phyloP scores from a whole-genome alignment of 495 filamentous ascomycete genomes.

The Viridothelium virens region DNA sequence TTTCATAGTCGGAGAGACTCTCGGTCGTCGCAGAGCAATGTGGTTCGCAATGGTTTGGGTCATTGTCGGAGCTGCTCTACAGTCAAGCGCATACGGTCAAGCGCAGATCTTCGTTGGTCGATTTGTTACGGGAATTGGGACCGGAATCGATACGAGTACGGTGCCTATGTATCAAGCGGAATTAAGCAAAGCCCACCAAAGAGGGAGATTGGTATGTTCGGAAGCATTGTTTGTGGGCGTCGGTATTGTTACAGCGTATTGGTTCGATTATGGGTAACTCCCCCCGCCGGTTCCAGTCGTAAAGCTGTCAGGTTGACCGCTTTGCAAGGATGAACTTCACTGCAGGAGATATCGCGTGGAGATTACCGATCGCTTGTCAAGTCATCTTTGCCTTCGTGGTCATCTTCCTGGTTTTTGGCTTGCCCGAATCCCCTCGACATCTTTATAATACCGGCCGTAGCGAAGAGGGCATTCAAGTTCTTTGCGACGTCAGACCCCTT shows the following conservation, averaged over 20 bases:
- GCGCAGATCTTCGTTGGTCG: constrained; percentile 28
- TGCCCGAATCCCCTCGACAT: constrained; percentile 32
- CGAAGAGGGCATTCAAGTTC: constrained; percentile 42
- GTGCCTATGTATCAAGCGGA: constrained; percentile 34
- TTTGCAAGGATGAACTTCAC: constrained; percentile 25
- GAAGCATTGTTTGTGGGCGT: constrained; percentile 34
- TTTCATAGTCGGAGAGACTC: constrained; percentile 29
- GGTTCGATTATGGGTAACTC: constrained; percentile 21
- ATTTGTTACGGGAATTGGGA: constrained; percentile 32
- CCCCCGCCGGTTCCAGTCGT: not conserved
- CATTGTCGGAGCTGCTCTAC: constrained; percentile 29
- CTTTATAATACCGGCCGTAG: constrained; percentile 37
- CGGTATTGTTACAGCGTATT: constrained; percentile 31
- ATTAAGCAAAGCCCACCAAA: constrained; percentile 28
- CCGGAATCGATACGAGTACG: constrained; percentile 28
- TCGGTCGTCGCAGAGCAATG: constrained; percentile 29
- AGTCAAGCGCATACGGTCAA: constrained; percentile 27
- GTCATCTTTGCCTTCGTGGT: constrained; percentile 31
- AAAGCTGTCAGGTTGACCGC: not conserved
- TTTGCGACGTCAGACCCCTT: constrained; percentile 41
- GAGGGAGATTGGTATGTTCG: constrained; percentile 29
- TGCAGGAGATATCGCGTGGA: constrained; percentile 28
- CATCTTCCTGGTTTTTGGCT: constrained; percentile 32
- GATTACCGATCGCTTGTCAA: constrained; percentile 32
- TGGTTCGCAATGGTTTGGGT: constrained; percentile 34